A percentile compares a stretch with the other conserved stretches of the same genome.
phyloP scores from a whole-genome alignment of 345 rosid species.

The Populus davidiana region DNA sequence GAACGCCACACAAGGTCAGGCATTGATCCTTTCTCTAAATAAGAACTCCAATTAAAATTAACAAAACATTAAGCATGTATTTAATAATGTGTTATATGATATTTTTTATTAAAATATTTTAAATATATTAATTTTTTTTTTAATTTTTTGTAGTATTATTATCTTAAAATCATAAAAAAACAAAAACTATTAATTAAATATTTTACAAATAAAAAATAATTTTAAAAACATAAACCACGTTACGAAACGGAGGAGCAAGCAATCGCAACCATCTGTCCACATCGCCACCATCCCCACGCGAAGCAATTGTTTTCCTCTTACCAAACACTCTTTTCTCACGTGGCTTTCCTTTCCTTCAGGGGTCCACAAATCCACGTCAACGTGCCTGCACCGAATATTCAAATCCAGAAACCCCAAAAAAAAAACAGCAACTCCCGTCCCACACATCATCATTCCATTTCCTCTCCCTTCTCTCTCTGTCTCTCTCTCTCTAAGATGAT shows the following conservation, averaged over 20 bases:
- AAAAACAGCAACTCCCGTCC: background rate
- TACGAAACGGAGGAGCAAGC: too few species aligned
- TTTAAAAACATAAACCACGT: too few species aligned
- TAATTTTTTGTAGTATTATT: too few species aligned
- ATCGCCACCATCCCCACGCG: background rate
- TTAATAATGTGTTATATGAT: too few species aligned
- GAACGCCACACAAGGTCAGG: background rate
- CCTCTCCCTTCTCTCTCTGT: background rate
- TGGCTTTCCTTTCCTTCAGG: background rate
- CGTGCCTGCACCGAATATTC: slow-evolving; percentile 7
- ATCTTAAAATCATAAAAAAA: too few species aligned
- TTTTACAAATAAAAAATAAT: too few species aligned
- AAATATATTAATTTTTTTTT: too few species aligned
- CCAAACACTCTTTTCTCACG: background rate
- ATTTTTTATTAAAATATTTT: too few species aligned
- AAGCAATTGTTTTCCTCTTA: background rate
- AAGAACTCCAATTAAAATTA: background rate
- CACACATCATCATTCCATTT: background rate
- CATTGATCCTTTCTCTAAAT: background rate
- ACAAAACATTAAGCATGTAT: background rate
- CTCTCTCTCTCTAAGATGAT: background rate
- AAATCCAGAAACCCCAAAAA: background rate
- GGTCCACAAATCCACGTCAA: background rate
- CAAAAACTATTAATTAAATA: too few species aligned
- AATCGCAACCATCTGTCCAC: background rate